Evolutionary conservation across 495 filamentous ascomycete species (phyloP).

Genomic region (Viridothelium virens): DNA sequence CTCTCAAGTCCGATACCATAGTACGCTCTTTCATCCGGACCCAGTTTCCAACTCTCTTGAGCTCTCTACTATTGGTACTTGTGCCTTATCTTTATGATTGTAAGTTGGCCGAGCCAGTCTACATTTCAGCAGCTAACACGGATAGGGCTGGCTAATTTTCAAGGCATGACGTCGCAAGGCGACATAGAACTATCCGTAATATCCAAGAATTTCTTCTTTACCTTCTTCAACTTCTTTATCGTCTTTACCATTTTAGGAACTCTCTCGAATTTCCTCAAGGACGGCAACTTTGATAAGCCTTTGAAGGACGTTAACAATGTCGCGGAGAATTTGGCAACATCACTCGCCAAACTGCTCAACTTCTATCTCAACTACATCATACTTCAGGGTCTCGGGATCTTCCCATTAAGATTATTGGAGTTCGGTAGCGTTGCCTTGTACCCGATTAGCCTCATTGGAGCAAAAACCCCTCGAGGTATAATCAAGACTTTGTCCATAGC

Average conservation of each 20-base stretch:
- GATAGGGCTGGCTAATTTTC: slow-evolving; percentile 65
- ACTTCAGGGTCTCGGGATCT: slow-evolving; percentile 83
- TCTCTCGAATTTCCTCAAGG: slow-evolving; percentile 58
- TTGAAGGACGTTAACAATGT: slow-evolving; percentile 72
- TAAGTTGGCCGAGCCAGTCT: slow-evolving; percentile 30
- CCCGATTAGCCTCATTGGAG: slow-evolving; percentile 65
- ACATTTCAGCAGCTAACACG: slow-evolving; percentile 14
- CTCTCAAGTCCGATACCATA: slow-evolving; percentile 58
- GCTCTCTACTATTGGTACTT: slow-evolving; percentile 77
- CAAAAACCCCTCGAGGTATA: slow-evolving; percentile 71
- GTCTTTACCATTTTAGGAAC: slow-evolving; percentile 89
- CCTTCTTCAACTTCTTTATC: slow-evolving; percentile 97
- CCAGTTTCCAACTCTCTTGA: slow-evolving; percentile 72
- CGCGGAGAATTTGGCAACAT: slow-evolving; percentile 64
- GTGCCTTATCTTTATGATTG: slow-evolving; percentile 95
- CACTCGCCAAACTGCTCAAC: slow-evolving; percentile 60
- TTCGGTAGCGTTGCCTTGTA: slow-evolving; percentile 82
- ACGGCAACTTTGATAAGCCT: slow-evolving; percentile 63
- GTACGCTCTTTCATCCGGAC: slow-evolving; percentile 72
- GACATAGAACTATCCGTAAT: slow-evolving; percentile 94
- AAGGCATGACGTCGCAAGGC: slow-evolving; percentile 90
- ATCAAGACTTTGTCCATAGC: background rate
- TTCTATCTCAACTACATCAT: slow-evolving; percentile 97
- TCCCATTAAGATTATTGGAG: slow-evolving; percentile 85
- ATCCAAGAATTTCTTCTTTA: slow-evolving; percentile 99